Conservation (phyloP, 345 rosid genomes). For the Populus deltoides region DNA sequence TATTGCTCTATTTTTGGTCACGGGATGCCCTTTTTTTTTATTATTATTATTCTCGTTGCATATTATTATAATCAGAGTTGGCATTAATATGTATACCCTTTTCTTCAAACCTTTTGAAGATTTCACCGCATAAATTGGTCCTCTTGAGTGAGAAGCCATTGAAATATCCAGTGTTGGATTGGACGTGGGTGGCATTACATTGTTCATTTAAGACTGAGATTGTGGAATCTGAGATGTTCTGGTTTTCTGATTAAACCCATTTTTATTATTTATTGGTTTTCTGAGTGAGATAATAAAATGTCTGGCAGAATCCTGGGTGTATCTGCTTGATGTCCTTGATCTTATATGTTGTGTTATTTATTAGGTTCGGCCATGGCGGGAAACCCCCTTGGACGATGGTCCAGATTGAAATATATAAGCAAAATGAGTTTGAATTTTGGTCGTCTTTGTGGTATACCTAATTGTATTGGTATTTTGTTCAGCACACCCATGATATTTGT, state of each 20-base stretch:
- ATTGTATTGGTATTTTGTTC: neutral
- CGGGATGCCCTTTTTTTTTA: neutral
- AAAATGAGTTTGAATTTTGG: neutral
- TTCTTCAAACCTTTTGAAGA: slow-evolving; percentile 19
- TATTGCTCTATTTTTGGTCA: slow-evolving; percentile 4
- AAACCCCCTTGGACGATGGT: too few relatives aligned
- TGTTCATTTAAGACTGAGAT: slow-evolving; percentile 14
- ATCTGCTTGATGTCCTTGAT: neutral
- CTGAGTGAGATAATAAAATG: neutral
- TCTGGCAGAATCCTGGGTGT: neutral
- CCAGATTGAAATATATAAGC: too few relatives aligned
- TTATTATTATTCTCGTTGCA: neutral
- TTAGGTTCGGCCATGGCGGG: too few relatives aligned
- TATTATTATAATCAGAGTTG: slow-evolving; percentile 4
- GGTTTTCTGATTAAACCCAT: neutral
- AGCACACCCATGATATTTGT: neutral
- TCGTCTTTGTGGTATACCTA: too few relatives aligned
- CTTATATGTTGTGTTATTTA: neutral
- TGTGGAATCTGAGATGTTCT: neutral
- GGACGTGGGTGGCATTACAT: slow-evolving; percentile 5
- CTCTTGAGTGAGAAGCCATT: slow-evolving; percentile 7
- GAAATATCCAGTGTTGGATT: neutral
- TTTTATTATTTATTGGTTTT: neutral
- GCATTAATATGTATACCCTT: slow-evolving; percentile 13
- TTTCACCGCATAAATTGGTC: slow-evolving; percentile 15